phyloP scores from a whole-genome alignment of 179 eudicot genomes.

The Monotropa hypopitys region DNA sequence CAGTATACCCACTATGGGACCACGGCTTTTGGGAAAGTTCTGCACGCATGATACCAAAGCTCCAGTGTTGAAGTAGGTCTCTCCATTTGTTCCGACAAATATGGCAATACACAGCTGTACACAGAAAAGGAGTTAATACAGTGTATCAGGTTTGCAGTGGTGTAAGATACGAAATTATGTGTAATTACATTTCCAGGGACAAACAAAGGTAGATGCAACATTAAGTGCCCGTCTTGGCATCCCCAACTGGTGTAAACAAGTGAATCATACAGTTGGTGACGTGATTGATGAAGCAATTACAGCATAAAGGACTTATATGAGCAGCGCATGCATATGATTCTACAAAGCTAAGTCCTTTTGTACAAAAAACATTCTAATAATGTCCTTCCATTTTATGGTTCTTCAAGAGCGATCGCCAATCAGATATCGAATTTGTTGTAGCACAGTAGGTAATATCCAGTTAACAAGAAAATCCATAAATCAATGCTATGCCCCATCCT shows the following conservation, averaged over 20 bases:
- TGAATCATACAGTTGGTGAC: not conserved
- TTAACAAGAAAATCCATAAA: not conserved
- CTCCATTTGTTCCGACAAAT: conserved; percentile 35
- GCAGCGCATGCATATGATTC: not conserved
- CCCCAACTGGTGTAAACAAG: not conserved
- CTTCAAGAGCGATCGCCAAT: not conserved
- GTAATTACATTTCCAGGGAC: not conserved
- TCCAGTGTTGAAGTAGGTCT: conserved; percentile 34
- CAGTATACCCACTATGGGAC: conserved; percentile 33
- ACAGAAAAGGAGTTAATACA: not conserved
- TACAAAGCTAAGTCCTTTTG: not conserved
- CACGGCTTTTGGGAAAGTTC: conserved; percentile 41
- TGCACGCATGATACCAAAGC: conserved; percentile 34
- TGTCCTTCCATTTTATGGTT: not conserved
- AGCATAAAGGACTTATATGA: not conserved
- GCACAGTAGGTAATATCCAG: too few species aligned
- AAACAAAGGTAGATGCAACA: not conserved
- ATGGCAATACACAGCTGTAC: conserved; percentile 30
- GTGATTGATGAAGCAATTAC: not conserved
- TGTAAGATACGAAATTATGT: not conserved
- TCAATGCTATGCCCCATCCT: not conserved
- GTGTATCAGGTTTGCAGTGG: not conserved
- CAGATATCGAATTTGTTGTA: not conserved
- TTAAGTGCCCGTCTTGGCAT: not conserved
- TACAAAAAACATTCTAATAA: not conserved